phyloP scores from a whole-genome alignment of 768 basidiomycete species.

The Postia placenta region DNA sequence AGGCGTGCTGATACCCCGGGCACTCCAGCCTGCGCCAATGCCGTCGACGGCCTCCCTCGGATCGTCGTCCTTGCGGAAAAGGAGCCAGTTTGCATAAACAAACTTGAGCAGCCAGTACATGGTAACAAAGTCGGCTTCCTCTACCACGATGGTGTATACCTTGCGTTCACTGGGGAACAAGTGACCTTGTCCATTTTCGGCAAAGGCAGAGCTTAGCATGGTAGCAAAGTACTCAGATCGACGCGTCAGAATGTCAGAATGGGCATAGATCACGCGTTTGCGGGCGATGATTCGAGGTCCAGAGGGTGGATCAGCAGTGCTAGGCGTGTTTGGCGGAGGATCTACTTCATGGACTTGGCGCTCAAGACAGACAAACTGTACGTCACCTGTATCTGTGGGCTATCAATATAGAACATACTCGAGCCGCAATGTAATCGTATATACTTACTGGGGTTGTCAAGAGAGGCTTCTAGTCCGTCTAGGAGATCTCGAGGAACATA shows the following conservation, averaged over 20 bases:
- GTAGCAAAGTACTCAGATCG: constrained; percentile 79
- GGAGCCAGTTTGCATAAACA: constrained; percentile 70
- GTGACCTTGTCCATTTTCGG: constrained; percentile 38
- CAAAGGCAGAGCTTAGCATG: constrained; percentile 65
- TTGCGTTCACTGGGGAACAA: constrained; percentile 42
- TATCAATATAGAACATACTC: not conserved
- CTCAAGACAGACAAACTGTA: constrained; percentile 71
- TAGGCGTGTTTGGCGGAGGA: constrained; percentile 21
- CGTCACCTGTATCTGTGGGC: constrained; percentile 63
- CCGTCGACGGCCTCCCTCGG: constrained; percentile 62
- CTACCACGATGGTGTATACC: constrained; percentile 60
- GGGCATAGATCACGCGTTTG: constrained; percentile 72
- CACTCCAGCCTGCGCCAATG: constrained; percentile 61
- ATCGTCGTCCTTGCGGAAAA: constrained; percentile 66
- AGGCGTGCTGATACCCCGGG: constrained; percentile 43
- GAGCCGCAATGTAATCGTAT: not conserved
- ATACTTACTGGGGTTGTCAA: constrained; percentile 63
- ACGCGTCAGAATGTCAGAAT: constrained; percentile 66
- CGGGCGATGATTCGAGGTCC: constrained; percentile 46
- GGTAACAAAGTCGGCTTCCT: constrained; percentile 74
- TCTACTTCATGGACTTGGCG: constrained; percentile 29
- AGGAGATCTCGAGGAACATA: constrained; percentile 63
- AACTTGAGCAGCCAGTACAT: constrained; percentile 76
- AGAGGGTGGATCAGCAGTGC: constrained; percentile 28
- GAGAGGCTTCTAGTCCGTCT: constrained; percentile 60